Percentiles rank a stretch among this genome's conserved stretches.
These are phyloP conservation scores for Calonectria pseudoreteaudii DNA, from an alignment of 2,329 filamentous ascomycete species.

Conservation along the genomic window DNA sequence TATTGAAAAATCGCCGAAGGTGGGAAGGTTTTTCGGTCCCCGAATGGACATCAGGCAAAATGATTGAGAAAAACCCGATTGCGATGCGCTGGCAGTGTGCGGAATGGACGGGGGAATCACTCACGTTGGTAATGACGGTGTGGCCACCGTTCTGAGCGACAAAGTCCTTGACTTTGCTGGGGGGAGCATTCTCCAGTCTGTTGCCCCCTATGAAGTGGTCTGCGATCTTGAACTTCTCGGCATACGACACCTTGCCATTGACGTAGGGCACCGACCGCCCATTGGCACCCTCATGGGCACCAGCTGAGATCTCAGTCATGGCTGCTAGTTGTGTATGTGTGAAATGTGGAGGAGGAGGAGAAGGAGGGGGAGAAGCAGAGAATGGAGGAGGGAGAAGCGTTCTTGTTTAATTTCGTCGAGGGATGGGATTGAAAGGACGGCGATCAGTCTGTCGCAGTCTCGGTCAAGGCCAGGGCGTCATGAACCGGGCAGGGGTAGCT, in stretches of 20 bases:
- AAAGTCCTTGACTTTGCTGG: conserved; percentile 96
- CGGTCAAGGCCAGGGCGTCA: conserved; percentile 45
- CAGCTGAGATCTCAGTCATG: conserved; percentile 63
- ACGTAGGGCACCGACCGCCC: conserved; percentile 63
- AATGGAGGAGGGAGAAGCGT: conserved; percentile 15
- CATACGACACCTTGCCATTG: conserved; percentile 75
- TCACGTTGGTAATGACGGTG: conserved; percentile 97
- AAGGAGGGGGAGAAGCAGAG: conserved; percentile 13
- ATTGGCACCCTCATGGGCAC: conserved; percentile 55
- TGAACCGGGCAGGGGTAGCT: conserved; percentile 45
- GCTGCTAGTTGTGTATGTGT: conserved; percentile 44
- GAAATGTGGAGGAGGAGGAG: conserved; percentile 28
- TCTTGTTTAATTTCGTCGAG: conserved; percentile 34
- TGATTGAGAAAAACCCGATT: neutral
- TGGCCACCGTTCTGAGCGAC: conserved; percentile 90
- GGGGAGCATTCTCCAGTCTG: conserved; percentile 81
- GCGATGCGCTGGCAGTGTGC: neutral
- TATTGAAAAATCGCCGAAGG: neutral
- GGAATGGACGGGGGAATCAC: conserved; percentile 49
- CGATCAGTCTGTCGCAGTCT: conserved; percentile 28
- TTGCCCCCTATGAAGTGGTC: conserved; percentile 98
- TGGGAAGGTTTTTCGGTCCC: neutral
- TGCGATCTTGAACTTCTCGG: conserved; percentile 84
- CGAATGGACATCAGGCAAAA: neutral
- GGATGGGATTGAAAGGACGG: conserved; percentile 36